These are phyloP conservation scores for Stagonosporopsis chrysanthemi DNA, from an alignment of 2,329 filamentous ascomycete genomes.

Conservation along the genomic window DNA sequence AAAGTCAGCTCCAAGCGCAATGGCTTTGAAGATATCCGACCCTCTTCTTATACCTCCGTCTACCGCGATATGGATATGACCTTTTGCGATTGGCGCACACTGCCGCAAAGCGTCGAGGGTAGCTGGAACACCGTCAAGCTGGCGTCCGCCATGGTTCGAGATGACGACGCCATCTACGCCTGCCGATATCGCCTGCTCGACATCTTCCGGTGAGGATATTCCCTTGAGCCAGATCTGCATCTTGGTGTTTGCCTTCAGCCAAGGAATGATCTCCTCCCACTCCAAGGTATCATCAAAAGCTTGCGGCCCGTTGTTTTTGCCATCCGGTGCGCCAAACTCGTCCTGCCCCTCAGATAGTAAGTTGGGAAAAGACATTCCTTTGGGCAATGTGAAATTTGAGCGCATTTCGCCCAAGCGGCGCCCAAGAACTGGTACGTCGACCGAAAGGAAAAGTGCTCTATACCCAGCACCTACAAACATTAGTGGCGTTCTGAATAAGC, in stretches of 20 bases:
- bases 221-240: conserved; percentile 60
- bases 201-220: conserved; percentile 39
- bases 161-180: conserved; percentile 56
- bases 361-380: conserved; percentile 55
- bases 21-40: conserved; percentile 65
- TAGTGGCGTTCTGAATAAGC: neutral
- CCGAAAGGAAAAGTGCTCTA: conserved; percentile 63
- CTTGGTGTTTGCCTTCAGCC: conserved; percentile 57
- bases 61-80: conserved; percentile 66
- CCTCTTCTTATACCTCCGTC: conserved; percentile 66
- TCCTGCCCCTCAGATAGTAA: conserved; percentile 40
- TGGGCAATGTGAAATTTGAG: conserved; percentile 60
- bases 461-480: conserved; percentile 42
- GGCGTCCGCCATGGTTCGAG: conserved; percentile 65
- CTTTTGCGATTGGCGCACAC: conserved; percentile 49
- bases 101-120: conserved; percentile 59
- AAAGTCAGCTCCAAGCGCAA: conserved; percentile 60
- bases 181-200: conserved; percentile 53
- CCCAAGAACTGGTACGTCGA: conserved; percentile 63
- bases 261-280: conserved; percentile 61
- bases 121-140: conserved; percentile 64
- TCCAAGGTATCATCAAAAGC: conserved; percentile 40
- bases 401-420: conserved; percentile 62
- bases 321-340: conserved; percentile 29
- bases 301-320: conserved; percentile 24